Base-by-base conservation (phyloP, 345 rosid genomes). In the Psidium friedrichsthalianum region DNA sequence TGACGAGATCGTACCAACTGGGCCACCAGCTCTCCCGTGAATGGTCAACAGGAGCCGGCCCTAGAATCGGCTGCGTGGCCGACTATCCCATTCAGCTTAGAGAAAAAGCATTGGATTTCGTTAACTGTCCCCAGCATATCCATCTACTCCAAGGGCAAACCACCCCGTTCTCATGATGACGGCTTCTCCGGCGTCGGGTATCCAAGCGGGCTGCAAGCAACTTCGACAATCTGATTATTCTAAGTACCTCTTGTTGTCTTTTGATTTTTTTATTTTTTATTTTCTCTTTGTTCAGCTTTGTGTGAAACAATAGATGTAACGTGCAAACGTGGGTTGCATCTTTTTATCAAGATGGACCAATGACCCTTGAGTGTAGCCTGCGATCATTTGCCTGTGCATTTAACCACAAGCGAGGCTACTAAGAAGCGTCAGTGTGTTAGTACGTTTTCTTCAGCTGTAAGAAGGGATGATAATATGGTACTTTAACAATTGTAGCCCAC, bases 11-110 rank as follows among this genome's bases (percentile, higher is more conserved):
- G 20, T 92, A 93, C 76, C 96, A 95, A 82, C 86, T 96, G 83
- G 98, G 98, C 52, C 93, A 94, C 88, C 98, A 96, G 82, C 89
- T 96, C 81, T 86, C 96, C 15, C 91, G 89, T 82, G 94, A 92
- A 88, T 96, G 99, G 99, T 90, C 98, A 24, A 93, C 96, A 0
- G 96, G 98, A 53, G 96, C 93, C 21, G 96, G 98, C 69, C 99
- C 98, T 32, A 91, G 96, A 85, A 93, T 93, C 21, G 99, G 96
- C 25, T 96, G 99, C 80, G 93, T 93, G 64, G 97, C 96, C 10
- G 99, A 96, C 87, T 96, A 95, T 82, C 97, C 99, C 0, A 84
- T 89, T 15, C 91, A 95, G 88, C 87, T 96, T 47, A 91, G 99
- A 84, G 56, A 85, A 14, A 95, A 94, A 86, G 99, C 99, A 56